phyloP scores from a whole-genome alignment of 768 basidiomycete genomes.

The Suillus cothurnatus region DNA sequence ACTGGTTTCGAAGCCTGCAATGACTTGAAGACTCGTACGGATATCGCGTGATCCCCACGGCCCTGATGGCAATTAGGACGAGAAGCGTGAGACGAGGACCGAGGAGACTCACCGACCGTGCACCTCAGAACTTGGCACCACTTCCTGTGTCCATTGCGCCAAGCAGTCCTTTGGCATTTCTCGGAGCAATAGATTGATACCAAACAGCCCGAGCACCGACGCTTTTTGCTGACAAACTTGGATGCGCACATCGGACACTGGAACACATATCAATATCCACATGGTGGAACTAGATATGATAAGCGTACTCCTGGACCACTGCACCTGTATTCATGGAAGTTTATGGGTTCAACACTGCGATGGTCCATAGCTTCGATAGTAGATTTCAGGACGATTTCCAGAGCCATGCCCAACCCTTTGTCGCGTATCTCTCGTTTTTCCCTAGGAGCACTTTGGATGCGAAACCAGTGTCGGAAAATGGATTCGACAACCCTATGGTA shows the following conservation, averaged over 20 bases:
- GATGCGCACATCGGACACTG: neutral
- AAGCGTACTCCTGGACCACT: neutral
- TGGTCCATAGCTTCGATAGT: neutral
- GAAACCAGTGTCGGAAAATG: neutral
- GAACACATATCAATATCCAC: neutral
- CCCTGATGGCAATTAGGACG: neutral
- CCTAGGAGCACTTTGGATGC: neutral
- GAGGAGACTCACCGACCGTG: neutral
- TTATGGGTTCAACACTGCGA: neutral
- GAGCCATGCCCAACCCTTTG: neutral
- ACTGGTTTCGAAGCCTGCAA: neutral
- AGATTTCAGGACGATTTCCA: neutral
- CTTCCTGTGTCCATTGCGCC: neutral
- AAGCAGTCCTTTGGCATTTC: neutral
- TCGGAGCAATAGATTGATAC: neutral
- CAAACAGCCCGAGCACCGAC: neutral
- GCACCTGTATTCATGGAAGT: neutral
- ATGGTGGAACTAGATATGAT: neutral
- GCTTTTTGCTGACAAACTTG: neutral
- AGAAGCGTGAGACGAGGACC: neutral
- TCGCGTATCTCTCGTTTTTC: neutral
- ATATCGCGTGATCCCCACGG: neutral
- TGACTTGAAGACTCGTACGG: neutral
- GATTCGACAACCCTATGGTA: neutral
- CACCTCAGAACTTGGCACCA: neutral